Conservation (phyloP, 345 rosid genomes). For the Anastatica hierochuntica region DNA sequence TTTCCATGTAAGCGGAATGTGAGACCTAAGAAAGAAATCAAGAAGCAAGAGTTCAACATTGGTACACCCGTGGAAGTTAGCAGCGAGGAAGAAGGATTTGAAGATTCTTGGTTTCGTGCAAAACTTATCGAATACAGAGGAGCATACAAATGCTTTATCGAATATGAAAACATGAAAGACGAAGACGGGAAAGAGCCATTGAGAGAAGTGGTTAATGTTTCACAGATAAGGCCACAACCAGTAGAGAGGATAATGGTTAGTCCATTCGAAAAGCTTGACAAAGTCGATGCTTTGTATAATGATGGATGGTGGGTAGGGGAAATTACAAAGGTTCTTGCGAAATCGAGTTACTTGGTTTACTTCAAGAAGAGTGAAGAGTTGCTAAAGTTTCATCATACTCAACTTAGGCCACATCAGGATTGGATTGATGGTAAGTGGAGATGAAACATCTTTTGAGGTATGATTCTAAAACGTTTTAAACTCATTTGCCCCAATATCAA, state of each 20-base stretch:
- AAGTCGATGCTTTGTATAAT: constrained; percentile 71
- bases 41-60: constrained; percentile 10
- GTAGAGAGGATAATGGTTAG: constrained; percentile 29
- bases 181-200: constrained; percentile 60
- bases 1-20: constrained; percentile 15
- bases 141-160: constrained; percentile 40
- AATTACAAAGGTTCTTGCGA: constrained; percentile 37
- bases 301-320: constrained; percentile 93
- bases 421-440: constrained; percentile 75
- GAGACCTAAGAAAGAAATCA: constrained; percentile 7
- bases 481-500: too few species aligned
- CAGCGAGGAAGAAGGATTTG: constrained; percentile 73
- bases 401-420: constrained; percentile 62
- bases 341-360: constrained; percentile 39
- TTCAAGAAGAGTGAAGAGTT: constrained; percentile 46
- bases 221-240: constrained; percentile 68
- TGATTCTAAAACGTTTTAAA: background rate
- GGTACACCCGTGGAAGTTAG: constrained; percentile 55
- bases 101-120: constrained; percentile 81
- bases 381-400: constrained; percentile 43
- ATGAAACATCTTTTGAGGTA: constrained; percentile 38
- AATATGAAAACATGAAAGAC: constrained; percentile 50
- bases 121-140: constrained; percentile 40
- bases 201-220: constrained; percentile 43
- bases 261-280: constrained; percentile 42